phyloP scores from a whole-genome alignment of 2,329 filamentous ascomycete species.

The Penicillium fuscoglaucum region DNA sequence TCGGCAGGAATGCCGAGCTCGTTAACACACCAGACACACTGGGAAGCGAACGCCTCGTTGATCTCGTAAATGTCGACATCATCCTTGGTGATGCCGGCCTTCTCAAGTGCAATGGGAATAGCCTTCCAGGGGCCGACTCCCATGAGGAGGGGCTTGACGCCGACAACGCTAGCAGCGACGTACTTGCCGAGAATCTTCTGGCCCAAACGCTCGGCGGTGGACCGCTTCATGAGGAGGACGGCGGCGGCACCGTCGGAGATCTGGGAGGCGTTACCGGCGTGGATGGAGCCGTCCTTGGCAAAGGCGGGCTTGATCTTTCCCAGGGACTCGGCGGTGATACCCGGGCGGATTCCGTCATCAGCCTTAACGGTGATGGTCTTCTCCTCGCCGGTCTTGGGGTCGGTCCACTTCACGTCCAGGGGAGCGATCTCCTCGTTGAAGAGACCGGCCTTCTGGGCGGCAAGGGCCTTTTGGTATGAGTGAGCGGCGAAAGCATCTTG shows the following conservation, averaged over 20 bases:
- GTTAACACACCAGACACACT: conserved; percentile 91
- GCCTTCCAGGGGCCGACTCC: conserved; percentile 93
- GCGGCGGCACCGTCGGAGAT: conserved; percentile 95
- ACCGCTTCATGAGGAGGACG: conserved; percentile 92
- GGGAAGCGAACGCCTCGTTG: conserved; percentile 96
- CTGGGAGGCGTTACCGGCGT: conserved; percentile 94
- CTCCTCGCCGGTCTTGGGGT: conserved; percentile 85
- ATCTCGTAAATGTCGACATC: conserved; percentile 98
- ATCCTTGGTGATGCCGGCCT: conserved; percentile 80
- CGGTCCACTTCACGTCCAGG: conserved; percentile 80
- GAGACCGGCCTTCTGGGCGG: conserved; percentile 82
- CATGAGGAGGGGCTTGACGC: conserved; percentile 92
- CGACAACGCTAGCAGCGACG: conserved; percentile 79
- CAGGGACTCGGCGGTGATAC: conserved; percentile 85
- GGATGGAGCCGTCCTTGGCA: conserved; percentile 86
- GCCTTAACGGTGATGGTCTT: conserved; percentile 78
- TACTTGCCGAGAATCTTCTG: conserved; percentile 92
- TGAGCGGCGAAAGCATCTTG: conserved; percentile 95
- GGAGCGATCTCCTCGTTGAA: conserved; percentile 91
- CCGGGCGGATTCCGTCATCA: conserved; percentile 83
- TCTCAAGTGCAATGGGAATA: conserved; percentile 86
- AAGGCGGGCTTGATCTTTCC: conserved; percentile 89
- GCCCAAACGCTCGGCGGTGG: conserved; percentile 81
- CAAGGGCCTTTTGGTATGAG: conserved; percentile 85
- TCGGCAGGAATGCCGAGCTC: conserved; percentile 77